phyloP scores from a whole-genome alignment of 345 rosid genomes.

The Aquilaria malaccensis region DNA sequence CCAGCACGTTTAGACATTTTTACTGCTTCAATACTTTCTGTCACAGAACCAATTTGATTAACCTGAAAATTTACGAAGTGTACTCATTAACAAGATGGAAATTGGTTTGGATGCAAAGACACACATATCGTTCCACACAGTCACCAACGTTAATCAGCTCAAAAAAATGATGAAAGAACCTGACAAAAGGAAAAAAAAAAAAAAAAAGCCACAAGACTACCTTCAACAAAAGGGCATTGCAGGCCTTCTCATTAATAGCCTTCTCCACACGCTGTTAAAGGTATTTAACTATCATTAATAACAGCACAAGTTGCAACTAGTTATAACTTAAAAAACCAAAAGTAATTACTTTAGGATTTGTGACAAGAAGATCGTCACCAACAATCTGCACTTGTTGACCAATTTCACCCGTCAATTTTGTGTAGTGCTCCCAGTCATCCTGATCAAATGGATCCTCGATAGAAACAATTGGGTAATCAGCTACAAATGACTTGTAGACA shows the following conservation, averaged over 20 bases:
- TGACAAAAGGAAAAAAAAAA: not conserved
- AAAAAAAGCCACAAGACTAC: conserved; percentile 9
- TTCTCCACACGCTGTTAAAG: conserved; percentile 47
- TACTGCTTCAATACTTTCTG: conserved; percentile 52
- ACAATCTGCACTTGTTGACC: conserved; percentile 59
- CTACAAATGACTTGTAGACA: conserved; percentile 47
- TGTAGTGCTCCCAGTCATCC: conserved; percentile 64
- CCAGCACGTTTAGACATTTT: conserved; percentile 47
- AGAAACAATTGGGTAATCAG: conserved; percentile 56
- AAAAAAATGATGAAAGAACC: not conserved
- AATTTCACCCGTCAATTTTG: conserved; percentile 48
- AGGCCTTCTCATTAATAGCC: conserved; percentile 38
- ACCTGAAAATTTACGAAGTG: conserved; percentile 22
- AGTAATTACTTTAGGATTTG: conserved; percentile 50
- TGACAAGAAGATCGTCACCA: conserved; percentile 70
- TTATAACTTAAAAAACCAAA: not conserved
- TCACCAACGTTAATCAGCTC: not conserved
- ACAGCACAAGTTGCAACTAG: not conserved
- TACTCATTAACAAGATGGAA: no score
- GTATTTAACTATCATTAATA: not conserved
- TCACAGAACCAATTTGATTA: conserved; percentile 50
- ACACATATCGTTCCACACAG: not conserved
- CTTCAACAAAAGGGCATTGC: conserved; percentile 58
- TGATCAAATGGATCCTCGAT: conserved; percentile 76
- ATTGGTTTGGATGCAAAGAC: not conserved